Percentiles rank a stretch among this genome's conserved stretches.
These are phyloP conservation scores for Yarrowia phangngaensis DNA, from an alignment of 805 yeast genomes.

Conservation along the genomic window DNA sequence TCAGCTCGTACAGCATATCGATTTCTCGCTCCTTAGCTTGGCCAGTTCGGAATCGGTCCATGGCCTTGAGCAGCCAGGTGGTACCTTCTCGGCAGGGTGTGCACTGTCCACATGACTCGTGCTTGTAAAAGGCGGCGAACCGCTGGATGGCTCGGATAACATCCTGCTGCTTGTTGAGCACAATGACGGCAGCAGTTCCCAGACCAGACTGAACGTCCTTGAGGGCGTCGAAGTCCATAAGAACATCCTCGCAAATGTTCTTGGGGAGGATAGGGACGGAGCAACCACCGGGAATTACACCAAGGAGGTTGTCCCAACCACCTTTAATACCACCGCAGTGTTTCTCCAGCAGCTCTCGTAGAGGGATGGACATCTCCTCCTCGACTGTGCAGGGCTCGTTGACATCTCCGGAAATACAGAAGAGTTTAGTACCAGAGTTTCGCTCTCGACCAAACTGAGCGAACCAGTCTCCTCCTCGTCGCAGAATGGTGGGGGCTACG, in stretches of 20 bases:
- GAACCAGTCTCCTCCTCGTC: conserved; percentile 89
- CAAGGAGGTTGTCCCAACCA: conserved; percentile 87
- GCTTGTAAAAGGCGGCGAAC: conserved; percentile 78
- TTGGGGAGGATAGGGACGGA: conserved; percentile 80
- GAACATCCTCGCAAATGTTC: conserved; percentile 58
- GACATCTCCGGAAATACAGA: conserved; percentile 85
- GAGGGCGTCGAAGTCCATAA: conserved; percentile 86
- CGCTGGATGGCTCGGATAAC: conserved; percentile 82
- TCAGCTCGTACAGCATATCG: conserved; percentile 77
- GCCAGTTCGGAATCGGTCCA: conserved; percentile 75
- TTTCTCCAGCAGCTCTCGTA: conserved; percentile 74
- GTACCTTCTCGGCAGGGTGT: conserved; percentile 95
- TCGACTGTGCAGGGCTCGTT: conserved; percentile 91
- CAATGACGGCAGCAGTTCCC: conserved; percentile 92
- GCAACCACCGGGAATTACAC: conserved; percentile 86
- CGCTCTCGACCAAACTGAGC: conserved; percentile 79
- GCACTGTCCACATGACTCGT: conserved; percentile 92
- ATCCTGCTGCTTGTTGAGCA: conserved; percentile 83
- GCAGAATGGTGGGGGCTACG: conserved; percentile 82
- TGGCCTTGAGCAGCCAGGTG: conserved; percentile 76
- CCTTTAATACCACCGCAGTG: conserved; percentile 91
- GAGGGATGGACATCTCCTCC: conserved; percentile 89
- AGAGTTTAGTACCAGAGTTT: conserved; percentile 77
- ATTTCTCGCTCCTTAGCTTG: conserved; percentile 79
- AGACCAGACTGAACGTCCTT: conserved; percentile 82